A percentile compares a stretch with the other conserved stretches of the same genome.
Conservation (phyloP, 2,329 filamentous ascomycete genomes). For the Thelonectria rubi region DNA sequence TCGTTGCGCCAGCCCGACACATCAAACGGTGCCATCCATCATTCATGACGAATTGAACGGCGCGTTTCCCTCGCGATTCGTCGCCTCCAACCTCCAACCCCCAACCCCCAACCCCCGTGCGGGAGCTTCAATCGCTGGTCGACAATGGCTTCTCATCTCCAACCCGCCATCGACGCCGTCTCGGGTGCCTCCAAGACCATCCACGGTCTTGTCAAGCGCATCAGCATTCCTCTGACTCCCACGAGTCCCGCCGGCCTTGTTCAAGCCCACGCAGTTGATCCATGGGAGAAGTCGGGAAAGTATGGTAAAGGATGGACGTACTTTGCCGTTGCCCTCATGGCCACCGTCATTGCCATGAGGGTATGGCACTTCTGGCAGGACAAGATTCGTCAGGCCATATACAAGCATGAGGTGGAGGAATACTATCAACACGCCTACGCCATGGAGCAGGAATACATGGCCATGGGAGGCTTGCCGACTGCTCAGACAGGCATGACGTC, state of each 20-base stretch:
- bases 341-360: conserved; percentile 72
- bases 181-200: conserved; percentile 48
- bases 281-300: conserved; percentile 83
- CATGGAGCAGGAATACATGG: conserved; percentile 58
- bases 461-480: conserved; percentile 53
- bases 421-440: conserved; percentile 66
- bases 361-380: conserved; percentile 93
- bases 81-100: conserved; percentile 33
- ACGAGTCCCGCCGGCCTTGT: conserved; percentile 69
- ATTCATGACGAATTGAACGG: conserved; percentile 42
- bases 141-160: conserved; percentile 53
- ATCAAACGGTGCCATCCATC: conserved; percentile 7
- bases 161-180: conserved; percentile 45
- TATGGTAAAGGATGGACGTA: conserved; percentile 91
- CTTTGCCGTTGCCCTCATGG: conserved; percentile 79
- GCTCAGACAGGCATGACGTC: conserved; percentile 61
- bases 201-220: conserved; percentile 60
- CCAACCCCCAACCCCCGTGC: conserved; percentile 22
- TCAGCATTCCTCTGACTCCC: conserved; percentile 67
- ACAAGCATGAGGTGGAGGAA: conserved; percentile 81
- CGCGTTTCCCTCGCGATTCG: conserved; percentile 35
- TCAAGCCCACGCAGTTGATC: conserved; percentile 74
- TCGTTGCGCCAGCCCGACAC: conserved; percentile 18
- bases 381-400: conserved; percentile 87
- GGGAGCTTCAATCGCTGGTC: conserved; percentile 42